These are phyloP conservation scores for Saccharomycopsis vini DNA, from an alignment of 805 yeast species.

Conservation along the genomic window DNA sequence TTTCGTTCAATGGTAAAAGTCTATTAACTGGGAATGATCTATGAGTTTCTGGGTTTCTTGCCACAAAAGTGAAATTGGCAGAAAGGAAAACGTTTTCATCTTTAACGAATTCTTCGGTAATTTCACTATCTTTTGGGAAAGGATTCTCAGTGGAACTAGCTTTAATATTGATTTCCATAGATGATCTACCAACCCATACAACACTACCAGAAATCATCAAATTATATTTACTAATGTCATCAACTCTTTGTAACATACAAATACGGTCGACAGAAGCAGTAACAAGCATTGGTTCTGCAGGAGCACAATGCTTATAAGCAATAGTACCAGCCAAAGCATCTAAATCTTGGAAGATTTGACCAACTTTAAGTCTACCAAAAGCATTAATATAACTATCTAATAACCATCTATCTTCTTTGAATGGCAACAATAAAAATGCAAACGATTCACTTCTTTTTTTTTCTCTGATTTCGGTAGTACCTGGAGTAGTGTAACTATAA, in stretches of 20 bases:
- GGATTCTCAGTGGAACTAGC: constrained; percentile 67
- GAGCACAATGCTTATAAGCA: constrained; percentile 87
- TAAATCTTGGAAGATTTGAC: constrained; percentile 87
- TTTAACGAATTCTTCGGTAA: constrained; percentile 50
- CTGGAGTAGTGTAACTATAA: constrained; percentile 62
- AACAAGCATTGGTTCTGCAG: constrained; percentile 91
- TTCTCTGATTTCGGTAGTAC: constrained; percentile 60
- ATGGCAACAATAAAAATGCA: constrained; percentile 61
- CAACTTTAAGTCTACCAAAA: constrained; percentile 84
- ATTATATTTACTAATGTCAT: constrained; percentile 65
- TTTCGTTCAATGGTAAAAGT: constrained; percentile 63
- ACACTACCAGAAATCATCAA: constrained; percentile 84
- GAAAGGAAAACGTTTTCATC: constrained; percentile 67
- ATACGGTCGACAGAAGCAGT: constrained; percentile 93
- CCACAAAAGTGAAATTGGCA: constrained; percentile 92
- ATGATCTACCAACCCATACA: constrained; percentile 89
- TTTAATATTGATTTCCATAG: constrained; percentile 89
- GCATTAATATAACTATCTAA: constrained; percentile 86
- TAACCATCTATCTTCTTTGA: constrained; percentile 72
- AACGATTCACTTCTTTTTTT: constrained; percentile 74
- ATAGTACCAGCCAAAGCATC: constrained; percentile 93
- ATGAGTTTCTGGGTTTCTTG: constrained; percentile 89
- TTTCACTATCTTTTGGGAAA: constrained; percentile 34
- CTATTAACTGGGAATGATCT: constrained; percentile 80
- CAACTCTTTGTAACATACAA: constrained; percentile 76